These are phyloP conservation scores for Vaccinium darrowii DNA, from an alignment of 148 eudicot genomes.

Conservation along the genomic window DNA sequence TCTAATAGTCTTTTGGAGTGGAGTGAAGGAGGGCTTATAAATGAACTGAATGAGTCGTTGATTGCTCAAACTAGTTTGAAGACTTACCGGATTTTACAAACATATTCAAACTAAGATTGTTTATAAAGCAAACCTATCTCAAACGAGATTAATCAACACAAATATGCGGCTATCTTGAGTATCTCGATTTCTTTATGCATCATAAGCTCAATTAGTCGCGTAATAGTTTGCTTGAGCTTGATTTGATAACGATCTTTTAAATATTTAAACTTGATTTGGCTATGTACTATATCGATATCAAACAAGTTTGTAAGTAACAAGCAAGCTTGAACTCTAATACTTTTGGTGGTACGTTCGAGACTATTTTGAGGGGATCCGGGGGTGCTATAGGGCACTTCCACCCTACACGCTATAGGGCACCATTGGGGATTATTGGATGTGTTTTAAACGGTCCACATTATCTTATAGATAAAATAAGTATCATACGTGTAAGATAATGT, in stretches of 20 bases:
- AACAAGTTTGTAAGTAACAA: neutral
- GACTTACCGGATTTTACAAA: neutral
- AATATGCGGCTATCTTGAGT: neutral
- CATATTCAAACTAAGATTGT: neutral
- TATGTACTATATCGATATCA: neutral
- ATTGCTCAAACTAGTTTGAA: neutral
- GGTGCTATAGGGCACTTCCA: no score
- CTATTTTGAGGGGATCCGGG: no score
- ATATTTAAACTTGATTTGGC: neutral
- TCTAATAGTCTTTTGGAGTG: neutral
- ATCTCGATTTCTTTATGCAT: neutral
- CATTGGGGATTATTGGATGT: no score
- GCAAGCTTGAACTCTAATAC: no score
- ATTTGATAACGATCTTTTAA: no score
- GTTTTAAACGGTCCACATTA: no score
- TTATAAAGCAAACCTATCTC: neutral
- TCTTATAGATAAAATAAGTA: no score
- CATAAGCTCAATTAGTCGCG: neutral
- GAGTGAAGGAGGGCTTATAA: neutral
- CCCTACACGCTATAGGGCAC: no score
- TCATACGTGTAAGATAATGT: no score
- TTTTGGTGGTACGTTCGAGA: no score
- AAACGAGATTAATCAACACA: no score
- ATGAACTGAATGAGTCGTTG: neutral
- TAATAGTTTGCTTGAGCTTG: no score